Percentiles rank a stretch among this genome's conserved stretches.
Conservation (phyloP, 257 asterid species). For the Solanum rostratum region DNA sequence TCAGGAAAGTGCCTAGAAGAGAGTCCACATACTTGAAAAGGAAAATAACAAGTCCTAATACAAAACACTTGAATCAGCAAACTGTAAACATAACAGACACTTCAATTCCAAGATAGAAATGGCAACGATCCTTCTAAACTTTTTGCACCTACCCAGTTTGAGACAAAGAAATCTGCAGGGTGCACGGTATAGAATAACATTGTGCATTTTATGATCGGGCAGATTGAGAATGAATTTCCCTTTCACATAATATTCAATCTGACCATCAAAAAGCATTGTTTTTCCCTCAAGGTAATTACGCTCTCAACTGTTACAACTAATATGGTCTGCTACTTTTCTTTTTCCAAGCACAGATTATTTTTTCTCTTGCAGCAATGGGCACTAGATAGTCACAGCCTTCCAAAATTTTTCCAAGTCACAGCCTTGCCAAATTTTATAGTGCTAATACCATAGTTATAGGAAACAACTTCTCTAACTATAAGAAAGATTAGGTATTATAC, state of each 20-base stretch:
- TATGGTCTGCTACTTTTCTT: background rate
- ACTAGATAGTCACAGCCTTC: background rate
- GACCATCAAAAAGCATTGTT: background rate
- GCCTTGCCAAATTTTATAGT: background rate
- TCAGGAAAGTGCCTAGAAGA: background rate
- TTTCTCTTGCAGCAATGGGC: background rate
- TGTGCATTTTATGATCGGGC: background rate
- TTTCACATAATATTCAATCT: background rate
- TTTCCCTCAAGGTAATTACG: background rate
- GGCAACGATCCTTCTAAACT: background rate
- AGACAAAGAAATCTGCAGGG: background rate
- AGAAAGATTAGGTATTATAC: background rate
- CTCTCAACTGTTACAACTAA: background rate
- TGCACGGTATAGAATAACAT: background rate
- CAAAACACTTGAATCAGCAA: background rate
- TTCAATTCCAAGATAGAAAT: background rate
- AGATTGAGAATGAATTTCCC: background rate
- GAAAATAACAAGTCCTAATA: background rate
- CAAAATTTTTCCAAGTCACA: background rate
- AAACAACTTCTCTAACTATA: background rate
- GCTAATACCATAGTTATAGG: background rate
- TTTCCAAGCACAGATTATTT: background rate
- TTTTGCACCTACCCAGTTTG: background rate
- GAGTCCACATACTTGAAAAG: background rate
- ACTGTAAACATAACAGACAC: background rate